phyloP scores from a whole-genome alignment of 176 grass and related monocot species.

The Aechmea fasciata region DNA sequence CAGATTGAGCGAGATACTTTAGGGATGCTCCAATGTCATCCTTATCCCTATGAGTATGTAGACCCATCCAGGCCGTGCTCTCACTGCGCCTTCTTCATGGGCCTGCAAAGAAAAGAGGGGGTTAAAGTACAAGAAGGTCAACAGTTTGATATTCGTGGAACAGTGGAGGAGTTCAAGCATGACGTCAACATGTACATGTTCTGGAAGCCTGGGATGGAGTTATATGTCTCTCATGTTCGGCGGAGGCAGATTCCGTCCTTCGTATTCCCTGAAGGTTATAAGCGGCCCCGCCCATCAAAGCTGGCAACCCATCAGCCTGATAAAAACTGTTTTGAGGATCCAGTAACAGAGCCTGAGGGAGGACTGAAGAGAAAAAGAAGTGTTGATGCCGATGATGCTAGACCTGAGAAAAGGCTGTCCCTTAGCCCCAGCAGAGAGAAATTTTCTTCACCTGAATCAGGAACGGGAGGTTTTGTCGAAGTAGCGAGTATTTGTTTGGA shows the following conservation, averaged over 20 bases:
- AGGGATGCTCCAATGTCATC: slow-evolving; percentile 89
- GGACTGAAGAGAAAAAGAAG: slow-evolving; percentile 10
- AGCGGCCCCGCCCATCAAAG: slow-evolving; percentile 34
- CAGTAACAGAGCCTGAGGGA: slow-evolving; percentile 3
- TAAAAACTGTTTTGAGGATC: slow-evolving; percentile 36
- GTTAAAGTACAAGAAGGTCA: slow-evolving; percentile 89
- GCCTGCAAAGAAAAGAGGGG: slow-evolving; percentile 81
- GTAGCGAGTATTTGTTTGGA: slow-evolving; percentile 21
- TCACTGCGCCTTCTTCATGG: slow-evolving; percentile 98
- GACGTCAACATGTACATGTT: slow-evolving; percentile 71
- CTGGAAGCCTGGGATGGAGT: slow-evolving; percentile 92
- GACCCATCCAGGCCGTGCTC: slow-evolving; percentile 63
- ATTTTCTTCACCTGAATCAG: not conserved
- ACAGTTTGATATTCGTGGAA: slow-evolving; percentile 94
- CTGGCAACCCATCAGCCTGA: slow-evolving; percentile 35
- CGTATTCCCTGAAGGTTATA: slow-evolving; percentile 88
- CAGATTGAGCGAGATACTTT: slow-evolving; percentile 96
- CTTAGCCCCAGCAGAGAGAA: slow-evolving; percentile 2
- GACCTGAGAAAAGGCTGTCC: not conserved
- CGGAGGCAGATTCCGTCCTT: slow-evolving; percentile 80
- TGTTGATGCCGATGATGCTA: not conserved
- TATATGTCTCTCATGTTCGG: slow-evolving; percentile 90
- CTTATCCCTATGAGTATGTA: slow-evolving; percentile 76
- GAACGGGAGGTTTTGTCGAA: not conserved
- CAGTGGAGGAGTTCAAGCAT: slow-evolving; percentile 87